Conservation (phyloP, 2,329 filamentous ascomycete species). For the Monilinia fructigena region DNA sequence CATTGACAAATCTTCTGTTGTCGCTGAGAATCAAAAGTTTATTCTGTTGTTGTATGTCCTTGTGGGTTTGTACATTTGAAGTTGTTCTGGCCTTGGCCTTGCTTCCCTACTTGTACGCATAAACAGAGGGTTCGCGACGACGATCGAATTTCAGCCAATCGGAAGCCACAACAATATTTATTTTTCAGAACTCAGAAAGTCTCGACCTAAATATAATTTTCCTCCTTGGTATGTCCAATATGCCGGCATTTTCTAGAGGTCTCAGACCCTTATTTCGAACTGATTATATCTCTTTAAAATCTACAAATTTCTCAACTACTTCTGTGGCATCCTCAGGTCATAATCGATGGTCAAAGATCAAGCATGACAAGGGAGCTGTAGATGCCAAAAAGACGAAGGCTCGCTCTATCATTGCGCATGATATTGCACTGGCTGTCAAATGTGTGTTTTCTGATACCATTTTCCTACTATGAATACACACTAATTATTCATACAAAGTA, state of each 20-base stretch:
- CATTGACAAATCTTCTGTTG: constrained; percentile 35
- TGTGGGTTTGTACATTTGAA: constrained; percentile 13
- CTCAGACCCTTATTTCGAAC: constrained; percentile 28
- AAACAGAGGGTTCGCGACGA: constrained; percentile 17
- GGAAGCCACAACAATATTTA: constrained; percentile 22
- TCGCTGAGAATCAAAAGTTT: not conserved
- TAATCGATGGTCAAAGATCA: constrained; percentile 95
- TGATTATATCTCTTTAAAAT: constrained; percentile 34
- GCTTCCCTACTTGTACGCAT: constrained; percentile 17
- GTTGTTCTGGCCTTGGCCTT: constrained; percentile 13
- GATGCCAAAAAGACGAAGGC: constrained; percentile 76
- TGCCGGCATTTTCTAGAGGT: constrained; percentile 37
- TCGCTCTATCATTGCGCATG: constrained; percentile 66
- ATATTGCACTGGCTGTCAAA: constrained; percentile 74
- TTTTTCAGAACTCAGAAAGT: constrained; percentile 7
- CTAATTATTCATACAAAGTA: constrained; percentile 48
- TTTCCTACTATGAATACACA: constrained; percentile 21
- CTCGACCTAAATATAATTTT: not conserved
- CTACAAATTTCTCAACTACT: constrained; percentile 46
- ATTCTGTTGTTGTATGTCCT: constrained; percentile 16
- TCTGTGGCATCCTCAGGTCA: constrained; percentile 62
- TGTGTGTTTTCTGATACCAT: constrained; percentile 47
- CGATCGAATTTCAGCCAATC: constrained; percentile 20
- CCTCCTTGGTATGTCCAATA: constrained; percentile 21
- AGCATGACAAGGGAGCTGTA: constrained; percentile 86